Evolutionary conservation across 495 filamentous ascomycete genomes (phyloP), one percentile per base, ranked within the genome.

Genomic region (Staphylotrichum longicolle): DNA sequence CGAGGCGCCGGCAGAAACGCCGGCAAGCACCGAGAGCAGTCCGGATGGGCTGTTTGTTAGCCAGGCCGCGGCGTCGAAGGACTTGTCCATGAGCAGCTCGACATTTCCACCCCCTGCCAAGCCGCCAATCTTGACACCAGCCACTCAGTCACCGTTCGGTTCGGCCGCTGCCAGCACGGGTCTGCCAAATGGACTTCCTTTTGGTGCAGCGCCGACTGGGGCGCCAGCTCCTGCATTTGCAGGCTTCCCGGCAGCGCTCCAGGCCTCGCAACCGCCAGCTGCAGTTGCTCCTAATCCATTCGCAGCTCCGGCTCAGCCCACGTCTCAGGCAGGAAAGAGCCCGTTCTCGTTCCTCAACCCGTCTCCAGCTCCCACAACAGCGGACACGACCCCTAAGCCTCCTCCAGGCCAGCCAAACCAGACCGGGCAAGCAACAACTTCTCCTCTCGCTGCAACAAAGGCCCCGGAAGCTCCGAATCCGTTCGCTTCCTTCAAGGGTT

Each of bases 1-100:
- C 57, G 77, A 79, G 54, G 55, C 69, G 15, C 11, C 57, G 40
- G 4, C 45, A 4, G 51, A 58, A 7, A 51, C 60, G 32, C 57
- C 40, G 33, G 7, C 58, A 7, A 48, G 40, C 4, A 20, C 40
- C 2, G 42, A n/a, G 1, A 48, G 44, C 50, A 63, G 54, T 3
- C 27, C 34, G 35, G 63, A 65, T 20, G 49, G 60, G 34, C 65
- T 78, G 7, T 80, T 78, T 59, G 77, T 74, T 33, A 51, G 39
- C 20, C 61, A 66, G 49, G 4, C 47, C 4, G 2, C 30, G 2
- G 44, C 53, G 1, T 33, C 57, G 14, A 5, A 49, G 20, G 32
- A 57, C 20, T 20, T 41, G 5, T 14, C 52, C 34, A 20, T 30
- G 9, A 33, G n/a, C 45, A 48, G 15, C 11, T 34, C 42, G n/a